These are phyloP conservation scores for Saksenaea oblongispora DNA, from an alignment of 371 early-diverging fungal species.

Conservation along the genomic window DNA sequence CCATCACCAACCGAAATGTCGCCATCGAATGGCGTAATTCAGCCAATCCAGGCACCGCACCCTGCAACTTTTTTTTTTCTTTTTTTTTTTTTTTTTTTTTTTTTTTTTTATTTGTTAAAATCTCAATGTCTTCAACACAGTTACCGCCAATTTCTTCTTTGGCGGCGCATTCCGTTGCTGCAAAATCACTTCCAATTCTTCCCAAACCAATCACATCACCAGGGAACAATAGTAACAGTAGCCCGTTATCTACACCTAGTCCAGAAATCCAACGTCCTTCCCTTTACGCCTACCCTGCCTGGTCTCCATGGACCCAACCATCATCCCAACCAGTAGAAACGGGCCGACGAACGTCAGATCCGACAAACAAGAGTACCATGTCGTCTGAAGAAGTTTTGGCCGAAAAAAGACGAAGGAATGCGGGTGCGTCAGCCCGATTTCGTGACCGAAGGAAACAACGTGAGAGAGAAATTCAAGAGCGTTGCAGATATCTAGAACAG, in stretches of 20 bases:
- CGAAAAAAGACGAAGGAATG: slow-evolving; percentile 62
- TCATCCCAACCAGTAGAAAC: background rate
- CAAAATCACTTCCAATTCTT: slow-evolving; percentile 7
- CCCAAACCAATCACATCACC: background rate
- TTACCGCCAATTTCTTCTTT: slow-evolving; percentile 22
- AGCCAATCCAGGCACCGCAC: background rate
- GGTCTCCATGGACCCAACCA: background rate
- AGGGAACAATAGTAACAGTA: background rate
- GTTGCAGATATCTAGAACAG: slow-evolving; percentile 52
- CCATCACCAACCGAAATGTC: slow-evolving; percentile 12
- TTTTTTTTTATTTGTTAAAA: background rate
- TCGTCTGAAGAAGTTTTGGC: slow-evolving; percentile 50
- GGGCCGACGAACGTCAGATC: background rate
- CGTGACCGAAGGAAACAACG: slow-evolving; percentile 63
- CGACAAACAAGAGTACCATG: background rate
- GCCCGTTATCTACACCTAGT: background rate
- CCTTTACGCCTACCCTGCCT: background rate
- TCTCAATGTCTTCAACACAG: background rate
- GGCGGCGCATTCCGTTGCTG: background rate
- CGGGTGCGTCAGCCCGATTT: slow-evolving; percentile 58
- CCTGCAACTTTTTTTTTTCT: slow-evolving; percentile 2
- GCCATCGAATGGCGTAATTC: slow-evolving; percentile 20
- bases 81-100: background rate
- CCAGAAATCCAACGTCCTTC: background rate
- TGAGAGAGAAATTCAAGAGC: slow-evolving; percentile 53